Conservation (phyloP, 371 early-diverging fungal genomes). For the Dinochytrium kinnereticum region DNA sequence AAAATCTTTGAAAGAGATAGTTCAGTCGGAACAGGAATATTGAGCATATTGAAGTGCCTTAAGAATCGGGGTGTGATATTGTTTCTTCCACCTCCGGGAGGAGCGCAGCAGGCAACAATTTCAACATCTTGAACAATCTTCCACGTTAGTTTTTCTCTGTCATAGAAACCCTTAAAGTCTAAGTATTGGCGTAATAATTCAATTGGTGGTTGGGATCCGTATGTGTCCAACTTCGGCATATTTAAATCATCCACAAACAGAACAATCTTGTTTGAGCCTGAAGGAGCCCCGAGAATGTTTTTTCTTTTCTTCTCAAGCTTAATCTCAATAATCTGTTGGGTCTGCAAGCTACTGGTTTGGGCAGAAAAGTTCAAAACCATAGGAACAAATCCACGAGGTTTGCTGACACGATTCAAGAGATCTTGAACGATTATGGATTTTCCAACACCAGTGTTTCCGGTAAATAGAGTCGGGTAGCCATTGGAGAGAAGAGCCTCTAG, state of each 20-base stretch:
- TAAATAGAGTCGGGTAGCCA: slow-evolving; percentile 54
- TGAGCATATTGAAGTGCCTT: slow-evolving; percentile 62
- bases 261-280: slow-evolving; percentile 53
- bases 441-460: slow-evolving; percentile 64
- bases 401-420: slow-evolving; percentile 48
- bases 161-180: slow-evolving; percentile 62
- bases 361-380: slow-evolving; percentile 62
- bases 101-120: slow-evolving; percentile 61
- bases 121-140: slow-evolving; percentile 59
- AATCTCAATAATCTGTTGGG: slow-evolving; percentile 63
- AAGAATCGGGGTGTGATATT: slow-evolving; percentile 56
- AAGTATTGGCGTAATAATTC: slow-evolving; percentile 63
- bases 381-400: slow-evolving; percentile 44
- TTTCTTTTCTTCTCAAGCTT: slow-evolving; percentile 66
- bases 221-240: slow-evolving; percentile 66
- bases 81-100: slow-evolving; percentile 65
- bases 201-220: slow-evolving; percentile 67
- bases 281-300: slow-evolving; percentile 61
- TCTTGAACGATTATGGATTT: slow-evolving; percentile 62
- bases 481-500: slow-evolving; percentile 53
- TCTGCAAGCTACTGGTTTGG: slow-evolving; percentile 59
- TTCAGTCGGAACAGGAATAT: slow-evolving; percentile 57
- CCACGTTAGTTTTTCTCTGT: slow-evolving; percentile 63
- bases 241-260: slow-evolving; percentile 66
- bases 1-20: slow-evolving; percentile 56